Evolutionary conservation across 1,139 yeast genomes (phyloP).

Genomic region (Geotrichum siamense): DNA sequence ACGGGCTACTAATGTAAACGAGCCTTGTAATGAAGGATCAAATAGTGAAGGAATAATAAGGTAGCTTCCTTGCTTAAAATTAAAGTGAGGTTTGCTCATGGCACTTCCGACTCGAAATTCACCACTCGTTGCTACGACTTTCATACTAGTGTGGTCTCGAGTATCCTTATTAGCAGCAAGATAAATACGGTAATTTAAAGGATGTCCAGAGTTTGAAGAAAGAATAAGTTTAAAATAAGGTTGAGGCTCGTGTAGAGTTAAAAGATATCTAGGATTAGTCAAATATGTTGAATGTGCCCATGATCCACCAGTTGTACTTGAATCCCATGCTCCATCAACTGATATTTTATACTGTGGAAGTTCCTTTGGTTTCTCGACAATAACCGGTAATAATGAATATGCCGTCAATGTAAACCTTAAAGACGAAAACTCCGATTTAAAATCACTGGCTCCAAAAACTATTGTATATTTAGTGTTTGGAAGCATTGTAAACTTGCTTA

Average conservation of each 20-base stretch:
- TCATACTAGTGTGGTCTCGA: conserved; percentile 28
- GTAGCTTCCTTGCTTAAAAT: conserved; percentile 38
- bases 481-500: conserved; percentile 26
- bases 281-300: conserved; percentile 46
- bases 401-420: conserved; percentile 37
- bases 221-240: conserved; percentile 10
- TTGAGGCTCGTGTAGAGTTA: conserved; percentile 23
- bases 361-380: conserved; percentile 32
- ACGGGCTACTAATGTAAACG: conserved; percentile 22
- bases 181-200: conserved; percentile 33
- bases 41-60: conserved; percentile 35
- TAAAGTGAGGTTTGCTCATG: conserved; percentile 27
- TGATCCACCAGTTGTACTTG: conserved; percentile 48
- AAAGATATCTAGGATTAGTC: conserved; percentile 57
- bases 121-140: conserved; percentile 33
- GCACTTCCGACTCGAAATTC: conserved; percentile 33
- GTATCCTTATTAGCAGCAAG: conserved; percentile 28
- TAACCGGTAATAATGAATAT: conserved; percentile 33
- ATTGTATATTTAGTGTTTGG: conserved; percentile 23
- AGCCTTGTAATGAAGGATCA: conserved; percentile 25
- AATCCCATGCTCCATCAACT: conserved; percentile 45
- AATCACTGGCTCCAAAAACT: conserved; percentile 30
- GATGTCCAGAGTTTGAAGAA: conserved; percentile 22
- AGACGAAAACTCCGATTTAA: conserved; percentile 25
- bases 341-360: conserved; percentile 25